Evolutionary conservation across 352 stramenopile species (phyloP).

Genomic region (Pilasporangium apinafurcum): DNA sequence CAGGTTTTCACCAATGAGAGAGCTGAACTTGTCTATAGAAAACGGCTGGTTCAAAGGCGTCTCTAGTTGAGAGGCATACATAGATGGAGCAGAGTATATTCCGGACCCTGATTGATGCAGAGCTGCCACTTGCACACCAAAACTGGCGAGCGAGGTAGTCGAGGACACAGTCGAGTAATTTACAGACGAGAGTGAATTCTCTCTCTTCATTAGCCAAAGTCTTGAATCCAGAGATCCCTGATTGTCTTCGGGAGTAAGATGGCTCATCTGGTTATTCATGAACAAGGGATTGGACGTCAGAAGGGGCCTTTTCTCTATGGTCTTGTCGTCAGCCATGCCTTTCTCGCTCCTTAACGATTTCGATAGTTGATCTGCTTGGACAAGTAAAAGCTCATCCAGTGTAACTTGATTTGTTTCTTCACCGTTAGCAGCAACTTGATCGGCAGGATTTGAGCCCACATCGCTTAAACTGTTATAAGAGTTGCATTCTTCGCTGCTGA

Average conservation of each 20-base stretch:
- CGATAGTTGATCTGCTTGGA: no score
- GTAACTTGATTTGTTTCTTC: no score
- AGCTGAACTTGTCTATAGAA: background rate
- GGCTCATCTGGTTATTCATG: conserved; percentile 5
- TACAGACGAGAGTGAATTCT: conserved; percentile 7
- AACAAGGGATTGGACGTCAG: no score
- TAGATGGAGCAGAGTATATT: conserved; percentile 1
- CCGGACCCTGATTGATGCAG: conserved; percentile 4
- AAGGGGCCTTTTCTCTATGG: no score
- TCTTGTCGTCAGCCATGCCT: no score
- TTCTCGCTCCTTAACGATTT: no score
- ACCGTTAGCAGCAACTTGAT: no score
- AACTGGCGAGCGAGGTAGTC: conserved; percentile 8
- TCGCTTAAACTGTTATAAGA: no score
- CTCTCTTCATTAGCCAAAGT: conserved; percentile 3
- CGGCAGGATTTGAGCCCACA: no score
- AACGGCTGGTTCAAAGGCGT: conserved; percentile 3
- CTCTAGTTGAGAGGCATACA: background rate
- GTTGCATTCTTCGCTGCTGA: no score
- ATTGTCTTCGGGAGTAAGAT: background rate
- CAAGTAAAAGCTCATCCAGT: no score
- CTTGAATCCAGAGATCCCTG: conserved; percentile 1
- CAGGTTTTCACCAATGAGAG: conserved; percentile 6
- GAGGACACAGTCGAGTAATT: conserved; percentile 10
- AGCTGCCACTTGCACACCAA: conserved; percentile 8